These are phyloP conservation scores for Podaxis sp. DNA, from an alignment of 768 basidiomycete genomes.

Conservation along the genomic window DNA sequence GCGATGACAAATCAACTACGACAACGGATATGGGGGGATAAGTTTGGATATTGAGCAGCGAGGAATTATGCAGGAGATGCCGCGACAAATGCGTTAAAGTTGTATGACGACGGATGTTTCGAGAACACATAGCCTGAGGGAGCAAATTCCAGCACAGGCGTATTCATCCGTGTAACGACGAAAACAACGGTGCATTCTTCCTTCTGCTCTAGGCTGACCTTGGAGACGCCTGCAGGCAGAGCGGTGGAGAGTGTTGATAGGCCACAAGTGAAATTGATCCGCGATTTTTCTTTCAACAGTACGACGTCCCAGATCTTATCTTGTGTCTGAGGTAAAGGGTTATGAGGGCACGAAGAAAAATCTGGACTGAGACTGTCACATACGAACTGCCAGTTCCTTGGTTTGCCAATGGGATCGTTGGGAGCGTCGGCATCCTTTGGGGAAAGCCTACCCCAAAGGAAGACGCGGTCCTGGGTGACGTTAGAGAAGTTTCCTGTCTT, in stretches of 20 bases:
- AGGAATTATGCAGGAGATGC: too few relatives aligned
- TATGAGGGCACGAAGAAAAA: too few relatives aligned
- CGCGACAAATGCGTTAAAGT: conserved; percentile 19
- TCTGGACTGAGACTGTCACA: conserved; percentile 18
- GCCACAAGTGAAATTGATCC: too few relatives aligned
- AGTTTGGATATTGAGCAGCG: too few relatives aligned
- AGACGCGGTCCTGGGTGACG: background rate
- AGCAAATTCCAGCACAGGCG: conserved; percentile 32
- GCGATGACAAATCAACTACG: too few relatives aligned
- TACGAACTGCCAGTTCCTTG: conserved; percentile 45
- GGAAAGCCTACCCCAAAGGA: conserved; percentile 18
- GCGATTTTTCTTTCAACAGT: too few relatives aligned
- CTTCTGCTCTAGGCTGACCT: conserved; percentile 42
- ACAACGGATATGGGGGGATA: too few relatives aligned
- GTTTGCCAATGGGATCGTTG: conserved; percentile 42
- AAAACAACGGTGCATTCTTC: conserved; percentile 21
- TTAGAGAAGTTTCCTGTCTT: too few relatives aligned
- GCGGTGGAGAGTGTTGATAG: conserved; percentile 20
- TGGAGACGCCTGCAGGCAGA: conserved; percentile 44
- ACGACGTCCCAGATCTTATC: too few relatives aligned
- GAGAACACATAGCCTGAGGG: conserved; percentile 44
- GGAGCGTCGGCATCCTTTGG: conserved; percentile 36
- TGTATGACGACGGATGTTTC: conserved; percentile 45
- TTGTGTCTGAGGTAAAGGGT: too few relatives aligned
- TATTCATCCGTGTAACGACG: conserved; percentile 30